Conservation (phyloP, 1,284 basidiomycete species). For the Blastosporella zonata region DNA sequence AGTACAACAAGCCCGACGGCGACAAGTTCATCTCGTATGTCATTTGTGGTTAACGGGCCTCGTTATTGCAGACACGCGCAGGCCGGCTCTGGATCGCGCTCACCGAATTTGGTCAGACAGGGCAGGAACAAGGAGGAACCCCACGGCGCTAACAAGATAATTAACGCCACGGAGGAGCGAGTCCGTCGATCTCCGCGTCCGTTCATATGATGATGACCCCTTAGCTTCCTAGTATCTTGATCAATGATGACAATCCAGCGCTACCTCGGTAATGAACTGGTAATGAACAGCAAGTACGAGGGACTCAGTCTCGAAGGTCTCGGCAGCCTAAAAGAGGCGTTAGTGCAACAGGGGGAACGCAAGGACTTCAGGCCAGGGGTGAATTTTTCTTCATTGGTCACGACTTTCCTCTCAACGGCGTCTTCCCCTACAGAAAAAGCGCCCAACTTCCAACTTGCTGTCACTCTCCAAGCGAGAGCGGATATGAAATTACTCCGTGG, state of each 20-base stretch:
- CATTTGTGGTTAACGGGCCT: neutral
- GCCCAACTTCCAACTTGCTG: slow-evolving; percentile 78
- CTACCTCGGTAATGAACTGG: too few species aligned
- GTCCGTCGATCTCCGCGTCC: slow-evolving; percentile 23
- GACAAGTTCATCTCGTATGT: slow-evolving; percentile 85
- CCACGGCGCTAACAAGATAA: slow-evolving; percentile 96
- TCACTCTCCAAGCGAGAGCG: slow-evolving; percentile 95
- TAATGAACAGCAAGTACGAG: slow-evolving; percentile 94
- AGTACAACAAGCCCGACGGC: slow-evolving; percentile 93
- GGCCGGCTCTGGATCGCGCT: slow-evolving; percentile 97
- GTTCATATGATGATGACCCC: neutral
- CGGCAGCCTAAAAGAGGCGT: slow-evolving; percentile 95
- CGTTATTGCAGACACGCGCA: slow-evolving; percentile 81
- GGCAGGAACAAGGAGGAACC: slow-evolving; percentile 99
- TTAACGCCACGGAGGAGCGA: slow-evolving; percentile 71
- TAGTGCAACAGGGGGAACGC: slow-evolving; percentile 93
- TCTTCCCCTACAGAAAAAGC: slow-evolving; percentile 52
- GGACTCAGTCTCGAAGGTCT: slow-evolving; percentile 92
- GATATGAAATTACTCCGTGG: slow-evolving; percentile 94
- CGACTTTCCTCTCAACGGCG: neutral
- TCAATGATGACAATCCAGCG: slow-evolving; percentile 91
- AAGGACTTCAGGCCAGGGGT: slow-evolving; percentile 86
- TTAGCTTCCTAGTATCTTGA: slow-evolving; percentile 53
- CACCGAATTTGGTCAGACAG: slow-evolving; percentile 98
- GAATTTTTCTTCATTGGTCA: slow-evolving; percentile 22